Base-by-base conservation (phyloP, 441 rosid species). In the Jatropha multifida region DNA sequence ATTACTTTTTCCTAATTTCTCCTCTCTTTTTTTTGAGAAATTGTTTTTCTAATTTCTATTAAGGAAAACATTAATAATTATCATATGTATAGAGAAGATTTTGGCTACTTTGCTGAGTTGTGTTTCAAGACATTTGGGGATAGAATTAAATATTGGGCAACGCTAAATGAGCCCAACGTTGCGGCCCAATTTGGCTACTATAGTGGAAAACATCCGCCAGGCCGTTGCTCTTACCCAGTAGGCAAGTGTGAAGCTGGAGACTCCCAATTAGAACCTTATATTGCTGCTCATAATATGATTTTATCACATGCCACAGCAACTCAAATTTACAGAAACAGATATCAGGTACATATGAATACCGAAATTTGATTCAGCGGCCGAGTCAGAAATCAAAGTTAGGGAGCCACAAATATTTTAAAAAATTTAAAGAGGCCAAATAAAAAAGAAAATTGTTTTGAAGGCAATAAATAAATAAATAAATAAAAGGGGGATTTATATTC, bases 281-380 rank as follows among this genome's bases (percentile, higher is more conserved):
- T 69, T 5, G 49, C 49, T 17, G 73, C 64, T 20, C 73, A 70
- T 38, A 55, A 70, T 58, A 70, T 70, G 73, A 70, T 70, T 32
- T 48, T 54, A 0, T 18, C 73, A 2, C 73, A 69, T 69, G 62
- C 63, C 63, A 54, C 63, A 9, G 73, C 73, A 37, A 69, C 73
- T n/a, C 48, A 69, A 10, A 54, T 69, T 58, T 69, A 69, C 49
- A 69, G 62, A 14, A 38, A 20, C 32, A 54, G 11, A 27, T 69
- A 69, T 49, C 73, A 69, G 73, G 73, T 69, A 66, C 4, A 38
- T 32, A 0, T 4, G 13, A 14, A 15, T 13, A 54, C 6, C 4
- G 0, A 13, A 15, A 15, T 54, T 54, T 1, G 0, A 32, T 32
- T 32, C 32, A 2, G 32, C 2, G 32, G 32, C 2, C 2, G 32